These are phyloP conservation scores for Crotalaria pallida DNA, from an alignment of 306 rosid species.

Conservation along the genomic window DNA sequence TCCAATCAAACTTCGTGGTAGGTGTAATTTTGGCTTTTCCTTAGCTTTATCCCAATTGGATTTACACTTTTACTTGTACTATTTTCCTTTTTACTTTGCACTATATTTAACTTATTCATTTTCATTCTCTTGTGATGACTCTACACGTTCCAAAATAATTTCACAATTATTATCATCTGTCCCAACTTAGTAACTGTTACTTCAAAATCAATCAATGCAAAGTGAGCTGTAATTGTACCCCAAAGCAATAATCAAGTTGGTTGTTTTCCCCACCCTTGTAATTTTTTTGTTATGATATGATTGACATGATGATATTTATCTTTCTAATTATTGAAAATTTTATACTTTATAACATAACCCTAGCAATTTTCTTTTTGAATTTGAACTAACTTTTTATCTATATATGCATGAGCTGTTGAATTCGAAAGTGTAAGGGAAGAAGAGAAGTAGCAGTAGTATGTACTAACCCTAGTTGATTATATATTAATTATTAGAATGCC, in stretches of 20 bases:
- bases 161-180: conserved; percentile 15
- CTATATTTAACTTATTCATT: conserved; percentile 6
- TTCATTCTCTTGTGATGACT: conserved; percentile 8
- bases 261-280: neutral
- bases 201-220: conserved; percentile 5
- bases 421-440: conserved; percentile 2
- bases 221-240: conserved; percentile 15
- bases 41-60: neutral
- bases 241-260: conserved; percentile 17
- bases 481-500: too few species aligned
- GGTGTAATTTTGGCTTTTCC: conserved; percentile 25
- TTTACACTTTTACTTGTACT: conserved; percentile 17
- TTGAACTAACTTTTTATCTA: neutral
- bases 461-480: conserved; percentile 16
- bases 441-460: neutral
- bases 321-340: conserved; percentile 6
- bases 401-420: conserved; percentile 11
- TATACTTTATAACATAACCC: conserved; percentile 23
- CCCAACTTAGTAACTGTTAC: neutral
- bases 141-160: conserved; percentile 15
- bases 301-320: conserved; percentile 23
- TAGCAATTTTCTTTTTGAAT: conserved; percentile 26
- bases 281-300: conserved; percentile 2
- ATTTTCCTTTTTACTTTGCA: neutral
- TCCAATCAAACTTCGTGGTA: conserved; percentile 75